These are phyloP conservation scores for Ustilago vetiveriae DNA, from an alignment of 1,284 basidiomycete species.

Conservation along the genomic window DNA sequence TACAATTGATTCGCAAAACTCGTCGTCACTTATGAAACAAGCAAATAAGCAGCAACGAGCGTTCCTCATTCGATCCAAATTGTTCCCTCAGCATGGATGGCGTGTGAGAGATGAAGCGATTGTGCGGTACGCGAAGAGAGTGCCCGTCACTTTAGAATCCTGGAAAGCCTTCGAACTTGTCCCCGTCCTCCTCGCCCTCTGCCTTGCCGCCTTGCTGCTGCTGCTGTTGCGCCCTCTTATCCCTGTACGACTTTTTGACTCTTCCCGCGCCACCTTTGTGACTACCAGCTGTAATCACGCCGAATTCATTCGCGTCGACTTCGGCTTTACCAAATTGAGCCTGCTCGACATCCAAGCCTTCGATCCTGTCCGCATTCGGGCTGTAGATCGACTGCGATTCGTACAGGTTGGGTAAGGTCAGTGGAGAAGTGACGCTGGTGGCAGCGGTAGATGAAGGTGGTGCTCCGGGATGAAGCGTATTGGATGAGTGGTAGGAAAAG, in stretches of 20 bases:
- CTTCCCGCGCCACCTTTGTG: conserved; percentile 28
- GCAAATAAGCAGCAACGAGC: no score
- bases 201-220: neutral
- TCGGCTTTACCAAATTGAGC: conserved; percentile 18
- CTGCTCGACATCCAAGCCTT: neutral
- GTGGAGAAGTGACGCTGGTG: conserved; percentile 10
- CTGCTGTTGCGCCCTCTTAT: conserved; percentile 9
- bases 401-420: conserved; percentile 32
- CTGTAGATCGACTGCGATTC: conserved; percentile 26
- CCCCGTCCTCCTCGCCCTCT: neutral
- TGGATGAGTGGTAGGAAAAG: conserved; percentile 18
- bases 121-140: neutral
- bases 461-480: conserved; percentile 3
- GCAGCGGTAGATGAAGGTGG: conserved; percentile 14
- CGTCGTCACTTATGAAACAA: no score
- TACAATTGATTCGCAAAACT: no score
- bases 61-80: no score
- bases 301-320: conserved; percentile 36
- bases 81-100: neutral
- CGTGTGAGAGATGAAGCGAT: neutral
- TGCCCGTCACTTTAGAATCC: conserved; percentile 15
- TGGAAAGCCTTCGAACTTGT: conserved; percentile 37
- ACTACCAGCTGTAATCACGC: conserved; percentile 31
- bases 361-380: neutral
- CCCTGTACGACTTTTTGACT: conserved; percentile 33